These are phyloP conservation scores for Pseudocercospora fuligena DNA, from an alignment of 2,329 filamentous ascomycete species.

Conservation along the genomic window DNA sequence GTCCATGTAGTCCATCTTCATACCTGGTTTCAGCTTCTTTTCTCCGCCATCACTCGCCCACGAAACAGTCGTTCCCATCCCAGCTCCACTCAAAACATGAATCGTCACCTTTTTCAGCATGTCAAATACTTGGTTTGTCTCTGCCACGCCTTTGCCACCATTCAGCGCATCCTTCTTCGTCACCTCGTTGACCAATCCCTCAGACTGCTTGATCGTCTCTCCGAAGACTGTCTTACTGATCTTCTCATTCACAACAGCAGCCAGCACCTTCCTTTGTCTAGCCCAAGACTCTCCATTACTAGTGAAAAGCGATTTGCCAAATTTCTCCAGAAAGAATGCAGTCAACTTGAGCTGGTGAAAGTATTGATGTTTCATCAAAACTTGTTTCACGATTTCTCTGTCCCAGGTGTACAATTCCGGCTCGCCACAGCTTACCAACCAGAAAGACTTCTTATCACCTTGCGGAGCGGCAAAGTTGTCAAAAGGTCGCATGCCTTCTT, in stretches of 20 bases:
- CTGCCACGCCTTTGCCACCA: slow-evolving; percentile 6
- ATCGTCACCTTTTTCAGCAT: slow-evolving; percentile 43
- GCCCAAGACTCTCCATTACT: slow-evolving; percentile 37
- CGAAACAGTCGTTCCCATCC: slow-evolving; percentile 34
- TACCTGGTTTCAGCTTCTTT: slow-evolving; percentile 33
- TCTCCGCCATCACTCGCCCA: neutral
- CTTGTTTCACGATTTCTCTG: slow-evolving; percentile 30
- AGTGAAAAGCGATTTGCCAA: slow-evolving; percentile 36
- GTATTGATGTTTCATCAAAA: slow-evolving; percentile 30
- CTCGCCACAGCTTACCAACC: slow-evolving; percentile 23
- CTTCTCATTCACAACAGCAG: slow-evolving; percentile 41
- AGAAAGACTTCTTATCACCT: slow-evolving; percentile 28
- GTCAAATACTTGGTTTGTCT: slow-evolving; percentile 36
- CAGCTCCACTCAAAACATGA: slow-evolving; percentile 40
- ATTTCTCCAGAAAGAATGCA: slow-evolving; percentile 30
- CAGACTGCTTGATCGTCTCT: slow-evolving; percentile 36
- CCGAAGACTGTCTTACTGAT: slow-evolving; percentile 40
- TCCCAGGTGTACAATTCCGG: slow-evolving; percentile 35
- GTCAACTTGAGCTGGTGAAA: slow-evolving; percentile 31
- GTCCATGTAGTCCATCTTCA: slow-evolving; percentile 40
- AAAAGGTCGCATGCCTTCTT: slow-evolving; percentile 28
- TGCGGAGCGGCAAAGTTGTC: slow-evolving; percentile 26
- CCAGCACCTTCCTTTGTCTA: slow-evolving; percentile 40
- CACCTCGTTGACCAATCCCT: slow-evolving; percentile 36
- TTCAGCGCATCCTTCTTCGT: neutral